phyloP scores from a whole-genome alignment of 2,329 filamentous ascomycete species.

The Monosporascus sp. region DNA sequence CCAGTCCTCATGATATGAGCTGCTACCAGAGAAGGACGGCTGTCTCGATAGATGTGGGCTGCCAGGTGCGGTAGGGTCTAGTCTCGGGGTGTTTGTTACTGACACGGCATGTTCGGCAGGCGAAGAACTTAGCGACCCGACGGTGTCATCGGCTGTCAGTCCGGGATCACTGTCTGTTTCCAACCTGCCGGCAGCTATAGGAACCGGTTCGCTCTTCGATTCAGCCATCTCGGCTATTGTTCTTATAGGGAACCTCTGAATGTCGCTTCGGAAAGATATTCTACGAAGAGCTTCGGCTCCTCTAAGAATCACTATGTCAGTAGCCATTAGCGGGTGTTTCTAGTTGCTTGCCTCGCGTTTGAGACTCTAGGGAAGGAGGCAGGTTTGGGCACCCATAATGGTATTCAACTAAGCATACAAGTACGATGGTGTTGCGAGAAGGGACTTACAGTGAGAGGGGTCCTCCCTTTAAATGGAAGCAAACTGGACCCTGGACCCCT shows the following conservation, averaged over 20 bases:
- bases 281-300: conserved; percentile 34
- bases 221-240: conserved; percentile 41
- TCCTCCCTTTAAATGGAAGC: not conserved
- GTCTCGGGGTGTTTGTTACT: conserved; percentile 40
- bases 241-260: conserved; percentile 28
- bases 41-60: conserved; percentile 66
- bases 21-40: conserved; percentile 76
- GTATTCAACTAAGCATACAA: too few species aligned
- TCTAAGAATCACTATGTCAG: conserved; percentile 38
- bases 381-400: too few species aligned
- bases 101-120: conserved; percentile 37
- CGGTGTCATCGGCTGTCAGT: conserved; percentile 37
- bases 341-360: not conserved
- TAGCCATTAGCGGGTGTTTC: conserved; percentile 21
- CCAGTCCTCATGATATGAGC: conserved; percentile 84
- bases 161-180: conserved; percentile 40
- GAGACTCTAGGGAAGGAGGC: not conserved
- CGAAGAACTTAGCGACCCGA: conserved; percentile 38
- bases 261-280: conserved; percentile 35
- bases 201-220: conserved; percentile 23
- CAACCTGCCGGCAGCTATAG: conserved; percentile 31
- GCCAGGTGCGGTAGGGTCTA: conserved; percentile 39
- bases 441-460: not conserved
- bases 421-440: too few species aligned
- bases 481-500: not conserved